Percentiles rank a stretch among this genome's conserved stretches.
Conservation (phyloP, 2,329 filamentous ascomycete genomes). For the Cryphonectria carpinicola region DNA sequence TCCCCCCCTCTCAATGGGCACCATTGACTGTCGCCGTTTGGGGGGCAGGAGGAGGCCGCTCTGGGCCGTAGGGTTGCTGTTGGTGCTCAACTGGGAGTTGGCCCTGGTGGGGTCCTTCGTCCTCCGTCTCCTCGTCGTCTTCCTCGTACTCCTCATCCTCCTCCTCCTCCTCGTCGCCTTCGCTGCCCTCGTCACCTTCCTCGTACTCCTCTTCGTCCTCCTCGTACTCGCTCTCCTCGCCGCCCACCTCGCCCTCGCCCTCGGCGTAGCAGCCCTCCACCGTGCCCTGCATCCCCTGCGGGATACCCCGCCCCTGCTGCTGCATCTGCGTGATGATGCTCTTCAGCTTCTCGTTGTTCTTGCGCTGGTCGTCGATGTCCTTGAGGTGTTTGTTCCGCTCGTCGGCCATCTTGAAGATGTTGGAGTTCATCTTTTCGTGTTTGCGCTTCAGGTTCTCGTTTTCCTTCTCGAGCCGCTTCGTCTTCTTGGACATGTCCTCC, state of each 20-base stretch:
- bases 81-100: conserved; percentile 37
- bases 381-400: conserved; percentile 79
- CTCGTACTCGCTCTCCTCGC: conserved; percentile 67
- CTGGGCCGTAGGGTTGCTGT: conserved; percentile 51
- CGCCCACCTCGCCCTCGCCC: conserved; percentile 52
- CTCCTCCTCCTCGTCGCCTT: conserved; percentile 65
- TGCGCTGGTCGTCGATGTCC: conserved; percentile 77
- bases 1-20: conserved; percentile 38
- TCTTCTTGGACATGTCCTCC: conserved; percentile 99
- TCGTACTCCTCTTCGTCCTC: conserved; percentile 66
- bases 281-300: conserved; percentile 64
- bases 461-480: conserved; percentile 94
- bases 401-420: conserved; percentile 96
- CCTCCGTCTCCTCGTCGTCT: conserved; percentile 42
- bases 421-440: conserved; percentile 90
- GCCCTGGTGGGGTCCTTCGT: conserved; percentile 37
- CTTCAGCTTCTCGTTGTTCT: conserved; percentile 88
- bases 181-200: conserved; percentile 64
- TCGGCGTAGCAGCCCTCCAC: conserved; percentile 64
- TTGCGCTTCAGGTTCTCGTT: conserved; percentile 90
- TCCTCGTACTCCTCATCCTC: conserved; percentile 58
- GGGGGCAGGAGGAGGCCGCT: conserved; percentile 51
- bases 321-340: conserved; percentile 97
- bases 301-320: conserved; percentile 81
- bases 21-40: conserved; percentile 46